phyloP scores from a whole-genome alignment of 441 rosid genomes.

The Oxalis stricta region DNA sequence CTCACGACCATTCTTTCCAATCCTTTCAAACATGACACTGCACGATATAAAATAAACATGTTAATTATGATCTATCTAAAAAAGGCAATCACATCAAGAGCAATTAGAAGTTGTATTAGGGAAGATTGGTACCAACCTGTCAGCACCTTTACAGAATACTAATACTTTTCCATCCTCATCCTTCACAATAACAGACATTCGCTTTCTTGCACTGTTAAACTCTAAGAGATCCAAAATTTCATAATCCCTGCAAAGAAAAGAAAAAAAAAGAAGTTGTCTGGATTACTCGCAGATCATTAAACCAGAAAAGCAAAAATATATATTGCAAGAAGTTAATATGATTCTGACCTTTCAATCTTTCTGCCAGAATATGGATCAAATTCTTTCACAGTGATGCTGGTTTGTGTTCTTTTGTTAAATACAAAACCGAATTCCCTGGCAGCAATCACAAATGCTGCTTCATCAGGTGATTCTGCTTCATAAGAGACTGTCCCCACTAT shows the following conservation, averaged over 20 bases:
- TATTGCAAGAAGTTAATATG: neutral
- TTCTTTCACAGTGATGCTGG: constrained; percentile 38
- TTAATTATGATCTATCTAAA: neutral
- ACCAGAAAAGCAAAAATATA: neutral
- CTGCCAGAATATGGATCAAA: constrained; percentile 31
- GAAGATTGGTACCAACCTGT: constrained; percentile 29
- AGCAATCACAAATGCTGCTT: constrained; percentile 67
- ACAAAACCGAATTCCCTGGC: constrained; percentile 61
- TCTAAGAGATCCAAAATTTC: constrained; percentile 38
- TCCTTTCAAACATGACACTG: constrained; percentile 67
- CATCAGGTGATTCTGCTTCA: constrained; percentile 78
- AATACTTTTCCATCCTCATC: constrained; percentile 35
- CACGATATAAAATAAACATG: constrained; percentile 1
- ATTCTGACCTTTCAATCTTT: constrained; percentile 44
- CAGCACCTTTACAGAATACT: constrained; percentile 53
- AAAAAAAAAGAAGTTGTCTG: no score
- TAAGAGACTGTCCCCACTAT: constrained; percentile 33
- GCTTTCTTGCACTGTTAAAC: constrained; percentile 47
- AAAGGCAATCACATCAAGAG: constrained; percentile 2
- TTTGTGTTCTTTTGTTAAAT: constrained; percentile 47
- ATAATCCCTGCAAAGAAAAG: constrained; percentile 29
- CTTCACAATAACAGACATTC: constrained; percentile 52
- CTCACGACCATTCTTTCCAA: constrained; percentile 26
- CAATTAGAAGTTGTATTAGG: neutral
- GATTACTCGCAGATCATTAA: neutral